Conservation (phyloP, 176 grass and related monocot genomes). For the Pharus latifolius region DNA sequence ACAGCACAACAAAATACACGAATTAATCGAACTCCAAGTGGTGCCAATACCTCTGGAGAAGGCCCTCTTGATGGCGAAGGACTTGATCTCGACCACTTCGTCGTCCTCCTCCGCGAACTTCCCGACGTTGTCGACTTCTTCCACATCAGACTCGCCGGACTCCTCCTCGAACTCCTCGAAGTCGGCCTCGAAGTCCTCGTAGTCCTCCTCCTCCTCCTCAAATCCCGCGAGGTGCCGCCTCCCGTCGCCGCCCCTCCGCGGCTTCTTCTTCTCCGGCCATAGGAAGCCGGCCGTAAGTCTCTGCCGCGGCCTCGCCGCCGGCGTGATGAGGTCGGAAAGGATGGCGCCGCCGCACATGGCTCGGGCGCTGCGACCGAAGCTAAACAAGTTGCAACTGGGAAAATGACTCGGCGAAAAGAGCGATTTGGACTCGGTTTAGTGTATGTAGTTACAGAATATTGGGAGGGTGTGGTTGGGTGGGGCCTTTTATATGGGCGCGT, state of each 20-base stretch:
- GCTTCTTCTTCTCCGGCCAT: slow-evolving; percentile 64
- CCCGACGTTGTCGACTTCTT: too few relatives aligned
- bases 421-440: too few relatives aligned
- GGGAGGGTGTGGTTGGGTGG: too few relatives aligned
- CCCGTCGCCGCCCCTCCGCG: slow-evolving; percentile 9
- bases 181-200: slow-evolving; percentile 71
- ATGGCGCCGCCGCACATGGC: slow-evolving; percentile 91
- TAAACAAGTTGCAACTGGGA: not conserved
- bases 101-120: not conserved
- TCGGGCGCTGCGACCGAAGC: not conserved
- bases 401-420: not conserved
- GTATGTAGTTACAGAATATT: too few relatives aligned
- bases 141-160: slow-evolving; percentile 35
- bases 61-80: slow-evolving; percentile 21
- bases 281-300: slow-evolving; percentile 38
- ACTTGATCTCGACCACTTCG: slow-evolving; percentile 43
- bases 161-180: slow-evolving; percentile 49
- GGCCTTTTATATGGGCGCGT: too few relatives aligned
- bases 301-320: slow-evolving; percentile 5
- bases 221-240: not conserved
- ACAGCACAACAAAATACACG: not conserved
- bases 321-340: slow-evolving; percentile 26
- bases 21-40: not conserved
- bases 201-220: slow-evolving; percentile 7
- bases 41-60: slow-evolving; percentile 32